These are phyloP conservation scores for Bifiguratus adelaidae DNA, from an alignment of 192 early-diverging fungal species.

Conservation along the genomic window DNA sequence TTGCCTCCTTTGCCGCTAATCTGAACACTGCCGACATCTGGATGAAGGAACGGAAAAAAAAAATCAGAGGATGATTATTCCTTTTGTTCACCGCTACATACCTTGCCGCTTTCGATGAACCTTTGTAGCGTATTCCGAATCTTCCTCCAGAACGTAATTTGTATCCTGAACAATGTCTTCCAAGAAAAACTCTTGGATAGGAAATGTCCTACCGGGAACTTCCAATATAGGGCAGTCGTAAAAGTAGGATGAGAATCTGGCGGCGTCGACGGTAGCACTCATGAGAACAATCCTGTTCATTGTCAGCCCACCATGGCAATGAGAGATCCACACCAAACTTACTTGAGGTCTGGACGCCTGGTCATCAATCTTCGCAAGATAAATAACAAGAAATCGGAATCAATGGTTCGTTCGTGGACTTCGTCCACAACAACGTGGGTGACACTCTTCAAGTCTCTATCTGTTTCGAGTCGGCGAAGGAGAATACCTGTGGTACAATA, in stretches of 20 bases:
- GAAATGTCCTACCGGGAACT: conserved; percentile 49
- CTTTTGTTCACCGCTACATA: too few species aligned
- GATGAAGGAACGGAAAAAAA: not conserved
- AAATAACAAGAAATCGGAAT: conserved; percentile 67
- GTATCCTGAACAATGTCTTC: conserved; percentile 59
- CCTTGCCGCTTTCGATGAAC: conserved; percentile 3
- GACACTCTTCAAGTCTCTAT: conserved; percentile 42
- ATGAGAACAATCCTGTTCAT: conserved; percentile 45
- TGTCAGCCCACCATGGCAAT: not conserved
- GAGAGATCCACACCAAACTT: conserved; percentile 10
- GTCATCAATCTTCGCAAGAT: conserved; percentile 42
- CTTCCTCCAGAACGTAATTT: conserved; percentile 36
- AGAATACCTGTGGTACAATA: conserved; percentile 77
- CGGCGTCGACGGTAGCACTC: conserved; percentile 65
- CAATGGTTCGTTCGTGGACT: conserved; percentile 66
- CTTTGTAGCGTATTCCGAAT: conserved; percentile 24
- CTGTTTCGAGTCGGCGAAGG: conserved; percentile 51
- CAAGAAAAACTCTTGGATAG: conserved; percentile 43
- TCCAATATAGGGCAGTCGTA: conserved; percentile 43
- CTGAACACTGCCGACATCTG: conserved; percentile 16
- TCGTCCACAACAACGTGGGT: conserved; percentile 71
- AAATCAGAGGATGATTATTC: not conserved
- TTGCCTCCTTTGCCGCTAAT: conserved; percentile 34
- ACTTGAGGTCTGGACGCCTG: conserved; percentile 35
- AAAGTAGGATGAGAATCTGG: conserved; percentile 51